Evolutionary conservation across 2,329 filamentous ascomycete genomes (phyloP).

Genomic region (Westerdykella sp.): DNA sequence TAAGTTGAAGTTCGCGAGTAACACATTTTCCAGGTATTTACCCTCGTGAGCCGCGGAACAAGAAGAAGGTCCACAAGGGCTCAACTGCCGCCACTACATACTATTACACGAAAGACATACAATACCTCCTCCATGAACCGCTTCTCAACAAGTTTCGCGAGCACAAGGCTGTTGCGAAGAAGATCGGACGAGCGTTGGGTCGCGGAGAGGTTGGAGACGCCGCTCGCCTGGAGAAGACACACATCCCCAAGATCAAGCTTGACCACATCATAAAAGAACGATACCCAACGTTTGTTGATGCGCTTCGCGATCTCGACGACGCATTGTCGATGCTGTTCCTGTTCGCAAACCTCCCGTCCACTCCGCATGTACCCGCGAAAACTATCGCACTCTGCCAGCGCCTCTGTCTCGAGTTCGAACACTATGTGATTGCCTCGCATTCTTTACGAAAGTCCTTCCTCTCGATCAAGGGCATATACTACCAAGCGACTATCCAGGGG

Average conservation of each 20-base stretch:
- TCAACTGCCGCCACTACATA: conserved; percentile 90
- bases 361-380: conserved; percentile 82
- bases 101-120: conserved; percentile 88
- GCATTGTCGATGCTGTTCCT: conserved; percentile 95
- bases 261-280: conserved; percentile 97
- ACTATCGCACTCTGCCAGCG: conserved; percentile 94
- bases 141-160: conserved; percentile 92
- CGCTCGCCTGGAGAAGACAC: conserved; percentile 81
- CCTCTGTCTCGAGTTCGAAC: conserved; percentile 90
- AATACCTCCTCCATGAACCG: conserved; percentile 95
- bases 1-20: neutral
- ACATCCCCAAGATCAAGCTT: conserved; percentile 81
- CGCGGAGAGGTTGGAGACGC: conserved; percentile 88
- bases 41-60: conserved; percentile 90
- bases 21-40: conserved; percentile 63
- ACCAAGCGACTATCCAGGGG: conserved; percentile 93
- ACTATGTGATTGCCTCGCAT: conserved; percentile 90
- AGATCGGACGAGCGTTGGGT: conserved; percentile 87
- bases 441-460: conserved; percentile 93
- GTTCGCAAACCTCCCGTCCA: conserved; percentile 92
- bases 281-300: conserved; percentile 95
- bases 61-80: conserved; percentile 93
- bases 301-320: conserved; percentile 90
- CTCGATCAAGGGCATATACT: conserved; percentile 99
- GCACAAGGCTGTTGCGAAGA: conserved; percentile 94